Evolutionary conservation across 371 early-diverging fungal genomes (phyloP).

Genomic region (Nematocida major): DNA sequence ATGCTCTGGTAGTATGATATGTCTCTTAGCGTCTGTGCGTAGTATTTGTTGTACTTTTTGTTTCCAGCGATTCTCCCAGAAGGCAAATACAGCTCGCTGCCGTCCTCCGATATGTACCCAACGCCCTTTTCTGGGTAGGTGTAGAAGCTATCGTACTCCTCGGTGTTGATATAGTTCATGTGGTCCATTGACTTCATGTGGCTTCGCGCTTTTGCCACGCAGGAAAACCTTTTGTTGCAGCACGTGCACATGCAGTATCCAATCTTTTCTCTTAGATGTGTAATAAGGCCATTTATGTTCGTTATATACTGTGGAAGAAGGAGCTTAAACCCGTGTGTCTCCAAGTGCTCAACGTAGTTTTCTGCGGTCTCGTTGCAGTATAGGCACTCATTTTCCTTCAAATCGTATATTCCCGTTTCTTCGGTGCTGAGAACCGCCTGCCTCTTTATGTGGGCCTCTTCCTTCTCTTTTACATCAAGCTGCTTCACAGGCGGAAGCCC

Average conservation of each 20-base stretch:
- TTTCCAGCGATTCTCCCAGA: slow-evolving; percentile 34
- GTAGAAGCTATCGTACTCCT: slow-evolving; percentile 38
- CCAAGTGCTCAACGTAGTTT: slow-evolving; percentile 24
- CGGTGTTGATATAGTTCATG: slow-evolving; percentile 38
- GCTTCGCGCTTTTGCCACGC: slow-evolving; percentile 3
- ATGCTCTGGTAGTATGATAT: slow-evolving; percentile 32
- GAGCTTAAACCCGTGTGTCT: slow-evolving; percentile 47
- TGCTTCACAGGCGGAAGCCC: background rate
- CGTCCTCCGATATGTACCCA: slow-evolving; percentile 31
- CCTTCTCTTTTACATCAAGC: background rate
- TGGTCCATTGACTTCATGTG: slow-evolving; percentile 38
- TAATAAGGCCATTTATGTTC: slow-evolving; percentile 14
- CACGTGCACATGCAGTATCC: slow-evolving; percentile 32
- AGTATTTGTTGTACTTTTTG: slow-evolving; percentile 42
- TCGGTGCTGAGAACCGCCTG: background rate
- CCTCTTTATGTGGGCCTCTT: background rate
- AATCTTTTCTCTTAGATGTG: slow-evolving; percentile 12
- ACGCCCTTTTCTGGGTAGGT: slow-evolving; percentile 27
- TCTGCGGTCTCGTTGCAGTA: slow-evolving; percentile 12
- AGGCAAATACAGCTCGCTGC: slow-evolving; percentile 36
- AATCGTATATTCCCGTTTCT: background rate
- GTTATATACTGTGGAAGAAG: slow-evolving; percentile 24
- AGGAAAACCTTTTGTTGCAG: slow-evolving; percentile 42
- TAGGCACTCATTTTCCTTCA: slow-evolving; percentile 25
- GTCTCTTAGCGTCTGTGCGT: slow-evolving; percentile 37